Base-by-base conservation (phyloP, 495 filamentous ascomycete species). In the Daldinia decipiens region DNA sequence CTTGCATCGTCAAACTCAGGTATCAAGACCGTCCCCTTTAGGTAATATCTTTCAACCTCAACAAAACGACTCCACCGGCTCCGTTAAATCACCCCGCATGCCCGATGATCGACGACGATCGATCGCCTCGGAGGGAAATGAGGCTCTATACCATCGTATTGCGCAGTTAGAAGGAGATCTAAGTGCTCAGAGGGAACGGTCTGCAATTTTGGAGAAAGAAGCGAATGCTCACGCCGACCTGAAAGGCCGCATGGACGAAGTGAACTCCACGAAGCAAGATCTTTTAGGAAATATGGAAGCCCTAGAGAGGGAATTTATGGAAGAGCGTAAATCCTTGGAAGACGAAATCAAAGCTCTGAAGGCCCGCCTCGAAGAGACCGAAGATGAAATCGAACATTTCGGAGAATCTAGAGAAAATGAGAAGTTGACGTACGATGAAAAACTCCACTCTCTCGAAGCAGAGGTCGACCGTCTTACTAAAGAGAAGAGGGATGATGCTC, bases 221-320 rank as follows among this genome's bases (percentile, higher is more conserved):
- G 86, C 90, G 8, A 77, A 83, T 47, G 77, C 78, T 8, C 85
- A 83, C 55, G 82, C 77, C 5, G 87, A 90, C 19, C 82, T 92
- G 32, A 90, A 88, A 68, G 84, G 87, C 51, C 90, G 89, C 65
- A 87, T 93, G 47, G 90, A 95, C 67, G 93, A 97, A 76, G 92
- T 85, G 12, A 90, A 93, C 67, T 94, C 92, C 3, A 99, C 92
- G 0, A 99, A 99, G 79, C 89, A 92, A 74, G 95, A 99, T 74
- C 87, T 99, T 1, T 88, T 99, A 76, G 91, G 92, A 43, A 99
- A 99, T 74, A 90, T 99, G 77, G 93, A 98, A 73, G 92, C 94
- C 34, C 87, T 93, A 34, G 92, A 97, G 75, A 88, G 88, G 31
- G 95, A 98, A 74, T 97, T 97, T 73, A 84, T 91, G 47, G 88